Evolutionary conservation across 306 rosid genomes (phyloP), one percentile per base, ranked within the genome.

Genomic region (Nissolia schottii): DNA sequence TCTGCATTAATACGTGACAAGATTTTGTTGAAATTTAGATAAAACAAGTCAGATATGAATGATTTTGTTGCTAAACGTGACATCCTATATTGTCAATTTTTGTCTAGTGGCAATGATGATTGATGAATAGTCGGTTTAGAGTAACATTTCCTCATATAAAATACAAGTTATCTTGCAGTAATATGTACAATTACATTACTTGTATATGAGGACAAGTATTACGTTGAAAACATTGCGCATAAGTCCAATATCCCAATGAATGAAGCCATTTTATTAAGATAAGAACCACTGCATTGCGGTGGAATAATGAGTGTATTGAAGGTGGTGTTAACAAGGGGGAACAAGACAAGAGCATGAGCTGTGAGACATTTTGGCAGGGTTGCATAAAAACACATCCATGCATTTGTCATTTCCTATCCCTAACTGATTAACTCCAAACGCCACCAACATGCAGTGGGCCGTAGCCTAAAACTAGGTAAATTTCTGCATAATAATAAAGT

Each of bases 321-420:
- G 24, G 53, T 31, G 62, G 41, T 7, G 7, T 59, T 56, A 31
- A 60, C 28, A 7, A 71, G 40, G 60, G 60, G 41, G 77, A 63
- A 78, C 43, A 48, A 63, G 81, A 74, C 83, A 46, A 70, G 35
- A 23, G 51, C 51, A 32, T 79, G 83, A 75, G 86, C 83, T 75
- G 86, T 79, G 79, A 76, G 29, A 51, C 71, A 58, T 51, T 40
- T 13, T 67, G 37, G 37, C 76, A 25, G 27, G 13, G 61, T 71
- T 64, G 41, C 54, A 38, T 46, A 32, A 64, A 29, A 54, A 71
- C 71, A 51, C 22, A 46, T 11, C 41, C 71, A 37, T 48, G 48
- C 38, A 70, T 62, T 82, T 70, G 72, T 57, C 76, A 19, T 66
- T 78, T 78, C 51, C 10, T 20, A 15, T 65, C 70, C 1, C 8